Evolutionary conservation across 495 filamentous ascomycete species (phyloP).

Genomic region (Aspergillus homomorphus): DNA sequence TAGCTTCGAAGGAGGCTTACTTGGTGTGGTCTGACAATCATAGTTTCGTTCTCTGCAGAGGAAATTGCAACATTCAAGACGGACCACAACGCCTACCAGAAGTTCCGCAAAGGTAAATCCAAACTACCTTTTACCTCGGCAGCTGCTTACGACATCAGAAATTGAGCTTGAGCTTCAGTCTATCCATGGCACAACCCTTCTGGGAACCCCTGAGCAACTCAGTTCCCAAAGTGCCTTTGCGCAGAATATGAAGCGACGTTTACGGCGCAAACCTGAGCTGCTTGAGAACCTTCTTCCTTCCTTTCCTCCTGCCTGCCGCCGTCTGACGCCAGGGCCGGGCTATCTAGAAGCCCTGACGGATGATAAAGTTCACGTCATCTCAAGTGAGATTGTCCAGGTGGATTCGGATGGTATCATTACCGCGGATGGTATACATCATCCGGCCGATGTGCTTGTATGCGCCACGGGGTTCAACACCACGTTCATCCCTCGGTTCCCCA

Average conservation of each 20-base stretch:
- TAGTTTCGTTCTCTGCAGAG: conserved; percentile 38
- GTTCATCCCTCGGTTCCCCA: conserved; percentile 47
- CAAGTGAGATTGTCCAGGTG: conserved; percentile 40
- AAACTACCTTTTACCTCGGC: background rate
- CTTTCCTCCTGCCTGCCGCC: conserved; percentile 49
- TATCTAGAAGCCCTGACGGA: conserved; percentile 49
- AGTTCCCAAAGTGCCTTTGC: conserved; percentile 32
- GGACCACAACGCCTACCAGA: conserved; percentile 35
- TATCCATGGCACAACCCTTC: conserved; percentile 38
- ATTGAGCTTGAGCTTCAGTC: conserved; percentile 50
- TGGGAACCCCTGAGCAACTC: conserved; percentile 37
- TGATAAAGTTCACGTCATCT: conserved; percentile 46
- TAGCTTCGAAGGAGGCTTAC: background rate
- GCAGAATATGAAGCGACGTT: conserved; percentile 41
- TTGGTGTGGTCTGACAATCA: conserved; percentile 1
- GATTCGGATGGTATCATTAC: conserved; percentile 47
- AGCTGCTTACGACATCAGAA: conserved; percentile 15
- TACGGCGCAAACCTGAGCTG: conserved; percentile 36
- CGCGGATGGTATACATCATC: conserved; percentile 42
- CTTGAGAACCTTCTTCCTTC: conserved; percentile 34
- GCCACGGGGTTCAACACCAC: conserved; percentile 57
- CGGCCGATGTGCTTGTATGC: conserved; percentile 44
- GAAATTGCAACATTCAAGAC: conserved; percentile 46
- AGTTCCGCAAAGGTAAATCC: conserved; percentile 43
- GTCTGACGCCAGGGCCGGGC: conserved; percentile 49